These are phyloP conservation scores for Platanus orientalis DNA, from an alignment of 164 flowering plant genomes.

Conservation along the genomic window DNA sequence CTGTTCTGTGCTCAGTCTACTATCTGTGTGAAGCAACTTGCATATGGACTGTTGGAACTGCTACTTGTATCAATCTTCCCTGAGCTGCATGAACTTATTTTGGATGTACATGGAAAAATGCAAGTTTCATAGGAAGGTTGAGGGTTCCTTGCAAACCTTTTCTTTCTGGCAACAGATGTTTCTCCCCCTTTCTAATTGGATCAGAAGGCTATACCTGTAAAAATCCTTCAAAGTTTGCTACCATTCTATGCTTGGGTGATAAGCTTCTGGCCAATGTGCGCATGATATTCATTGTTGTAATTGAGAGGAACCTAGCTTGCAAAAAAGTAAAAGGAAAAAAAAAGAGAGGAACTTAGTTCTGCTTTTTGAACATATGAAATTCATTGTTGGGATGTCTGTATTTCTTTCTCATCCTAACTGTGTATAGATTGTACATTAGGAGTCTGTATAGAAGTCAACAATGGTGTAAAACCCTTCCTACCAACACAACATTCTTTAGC, in stretches of 20 bases:
- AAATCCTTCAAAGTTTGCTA: background rate
- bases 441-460: conserved; percentile 12
- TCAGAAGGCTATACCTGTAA: background rate
- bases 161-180: background rate
- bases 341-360: background rate
- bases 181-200: background rate
- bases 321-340: too few relatives aligned
- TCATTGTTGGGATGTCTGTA: background rate
- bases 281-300: background rate
- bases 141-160: background rate
- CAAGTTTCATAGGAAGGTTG: conserved; percentile 13
- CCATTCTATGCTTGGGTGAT: background rate
- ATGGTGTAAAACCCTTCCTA: background rate
- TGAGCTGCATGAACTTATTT: conserved; percentile 62
- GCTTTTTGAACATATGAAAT: background rate
- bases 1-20: conserved; percentile 51
- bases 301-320: too few relatives aligned
- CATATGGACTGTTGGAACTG: conserved; percentile 72
- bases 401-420: conserved; percentile 3
- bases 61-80: conserved; percentile 75
- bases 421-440: conserved; percentile 16
- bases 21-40: conserved; percentile 84
- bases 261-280: background rate
- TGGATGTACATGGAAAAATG: conserved; percentile 54
- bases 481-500: background rate